These are phyloP conservation scores for Schrenkiella parvula DNA, from an alignment of 345 rosid species.

Conservation along the genomic window DNA sequence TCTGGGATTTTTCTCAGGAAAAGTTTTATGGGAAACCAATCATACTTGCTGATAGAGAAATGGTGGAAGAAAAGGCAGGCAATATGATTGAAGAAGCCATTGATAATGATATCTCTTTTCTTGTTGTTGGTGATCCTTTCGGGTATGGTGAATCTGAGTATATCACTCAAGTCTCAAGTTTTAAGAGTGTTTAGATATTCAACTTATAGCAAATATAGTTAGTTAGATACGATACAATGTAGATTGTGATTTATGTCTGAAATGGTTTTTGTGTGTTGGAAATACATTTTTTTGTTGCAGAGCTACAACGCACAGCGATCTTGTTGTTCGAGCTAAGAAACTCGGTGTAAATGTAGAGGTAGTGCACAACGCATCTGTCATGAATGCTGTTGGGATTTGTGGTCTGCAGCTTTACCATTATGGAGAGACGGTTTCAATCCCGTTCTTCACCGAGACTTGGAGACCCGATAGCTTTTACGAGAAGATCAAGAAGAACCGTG, in stretches of 20 bases:
- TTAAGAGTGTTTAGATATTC: not conserved
- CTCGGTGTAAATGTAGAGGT: slow-evolving; percentile 68
- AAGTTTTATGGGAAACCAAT: slow-evolving; percentile 63
- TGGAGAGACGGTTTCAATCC: slow-evolving; percentile 88
- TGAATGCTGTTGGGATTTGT: slow-evolving; percentile 91
- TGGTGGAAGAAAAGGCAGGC: slow-evolving; percentile 89
- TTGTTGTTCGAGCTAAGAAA: slow-evolving; percentile 86
- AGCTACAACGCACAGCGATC: slow-evolving; percentile 91
- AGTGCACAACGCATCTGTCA: slow-evolving; percentile 86
- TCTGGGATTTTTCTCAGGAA: slow-evolving; percentile 39
- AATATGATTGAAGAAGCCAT: slow-evolving; percentile 49
- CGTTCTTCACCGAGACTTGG: slow-evolving; percentile 86
- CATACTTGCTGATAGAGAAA: slow-evolving; percentile 78
- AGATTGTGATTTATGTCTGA: not conserved
- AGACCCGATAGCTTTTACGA: slow-evolving; percentile 92
- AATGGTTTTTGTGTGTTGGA: not conserved
- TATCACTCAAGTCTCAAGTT: not conserved
- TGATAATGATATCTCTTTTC: slow-evolving; percentile 60
- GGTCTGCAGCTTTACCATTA: slow-evolving; percentile 89
- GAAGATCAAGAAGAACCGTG: slow-evolving; percentile 59
- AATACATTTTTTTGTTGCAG: slow-evolving; percentile 30
- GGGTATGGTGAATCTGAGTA: slow-evolving; percentile 40
- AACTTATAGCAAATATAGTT: not conserved
- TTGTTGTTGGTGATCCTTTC: slow-evolving; percentile 95
- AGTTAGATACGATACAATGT: not conserved